Evolutionary conservation across 495 filamentous ascomycete species (phyloP).

Genomic region (Amphirosellinia nigrospora): DNA sequence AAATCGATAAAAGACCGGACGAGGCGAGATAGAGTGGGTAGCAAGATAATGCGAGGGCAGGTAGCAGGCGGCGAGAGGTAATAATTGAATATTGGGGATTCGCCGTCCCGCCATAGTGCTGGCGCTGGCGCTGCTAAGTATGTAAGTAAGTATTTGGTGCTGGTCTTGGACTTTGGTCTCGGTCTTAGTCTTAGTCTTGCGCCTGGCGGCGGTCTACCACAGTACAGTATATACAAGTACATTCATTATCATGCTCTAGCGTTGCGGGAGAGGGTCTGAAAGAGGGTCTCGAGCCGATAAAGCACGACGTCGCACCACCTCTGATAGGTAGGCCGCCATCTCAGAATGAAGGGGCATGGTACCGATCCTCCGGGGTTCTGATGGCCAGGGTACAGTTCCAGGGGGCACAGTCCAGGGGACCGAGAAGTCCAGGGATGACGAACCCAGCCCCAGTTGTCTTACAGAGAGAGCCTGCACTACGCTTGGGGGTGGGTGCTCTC

Average conservation of each 20-base stretch:
- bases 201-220: constrained; percentile 15
- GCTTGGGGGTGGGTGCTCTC: neutral
- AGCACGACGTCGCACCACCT: constrained; percentile 20
- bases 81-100: constrained; percentile 1
- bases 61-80: constrained; percentile 10
- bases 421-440: constrained; percentile 17
- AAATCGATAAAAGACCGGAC: constrained; percentile 8
- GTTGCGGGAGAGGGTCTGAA: constrained; percentile 22
- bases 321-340: constrained; percentile 17
- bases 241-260: constrained; percentile 5
- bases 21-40: constrained; percentile 26
- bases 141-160: too few species aligned
- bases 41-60: constrained; percentile 25
- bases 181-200: neutral
- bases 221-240: neutral
- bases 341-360: constrained; percentile 8
- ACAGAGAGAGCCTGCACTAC: neutral
- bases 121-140: too few species aligned
- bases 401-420: too few species aligned
- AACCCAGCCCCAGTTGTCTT: constrained; percentile 22
- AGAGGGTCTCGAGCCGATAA: constrained; percentile 22
- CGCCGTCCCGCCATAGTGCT: constrained; percentile 5
- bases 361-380: constrained; percentile 13
- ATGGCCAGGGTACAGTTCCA: neutral
- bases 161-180: too few species aligned